Conservation (phyloP, 352 stramenopile species). For the Aphanomyces euteiches region DNA sequence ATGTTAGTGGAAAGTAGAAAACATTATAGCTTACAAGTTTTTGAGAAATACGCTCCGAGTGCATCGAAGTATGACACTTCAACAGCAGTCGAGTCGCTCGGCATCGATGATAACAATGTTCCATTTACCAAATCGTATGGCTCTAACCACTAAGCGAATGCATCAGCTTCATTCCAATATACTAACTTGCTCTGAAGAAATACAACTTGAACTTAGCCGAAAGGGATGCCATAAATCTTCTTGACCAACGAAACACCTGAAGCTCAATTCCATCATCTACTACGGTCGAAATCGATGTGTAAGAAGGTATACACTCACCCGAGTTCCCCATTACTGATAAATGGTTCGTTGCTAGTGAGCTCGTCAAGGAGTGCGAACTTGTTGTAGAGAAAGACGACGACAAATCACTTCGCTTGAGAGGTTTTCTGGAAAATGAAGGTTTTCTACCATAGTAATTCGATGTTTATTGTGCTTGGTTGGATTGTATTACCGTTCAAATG, state of each 20-base stretch:
- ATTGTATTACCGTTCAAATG: not conserved
- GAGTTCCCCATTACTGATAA: not conserved
- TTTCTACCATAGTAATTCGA: not conserved
- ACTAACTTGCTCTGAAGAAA: not conserved
- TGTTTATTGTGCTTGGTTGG: not conserved
- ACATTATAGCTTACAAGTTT: not conserved
- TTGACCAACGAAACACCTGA: slow-evolving; percentile 17
- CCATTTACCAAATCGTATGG: slow-evolving; percentile 6
- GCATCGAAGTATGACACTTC: slow-evolving; percentile 2
- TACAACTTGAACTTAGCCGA: slow-evolving; percentile 18
- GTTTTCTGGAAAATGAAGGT: not conserved
- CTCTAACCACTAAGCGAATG: slow-evolving; percentile 16
- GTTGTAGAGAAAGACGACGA: not conserved
- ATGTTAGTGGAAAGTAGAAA: not conserved
- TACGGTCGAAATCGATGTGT: not conserved
- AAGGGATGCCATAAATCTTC: not conserved
- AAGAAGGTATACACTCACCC: not conserved
- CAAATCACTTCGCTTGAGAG: slow-evolving; percentile 16
- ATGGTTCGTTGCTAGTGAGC: not conserved
- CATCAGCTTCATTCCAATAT: not conserved
- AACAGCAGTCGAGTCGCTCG: not conserved
- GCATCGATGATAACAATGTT: not conserved
- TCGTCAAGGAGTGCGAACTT: slow-evolving; percentile 9
- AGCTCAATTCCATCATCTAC: slow-evolving; percentile 20
- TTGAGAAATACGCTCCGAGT: slow-evolving; percentile 5